Evolutionary conservation across 2,329 filamentous ascomycete species (phyloP), one percentile per base, ranked within the genome.

Genomic region (Trichoderma hamatum): DNA sequence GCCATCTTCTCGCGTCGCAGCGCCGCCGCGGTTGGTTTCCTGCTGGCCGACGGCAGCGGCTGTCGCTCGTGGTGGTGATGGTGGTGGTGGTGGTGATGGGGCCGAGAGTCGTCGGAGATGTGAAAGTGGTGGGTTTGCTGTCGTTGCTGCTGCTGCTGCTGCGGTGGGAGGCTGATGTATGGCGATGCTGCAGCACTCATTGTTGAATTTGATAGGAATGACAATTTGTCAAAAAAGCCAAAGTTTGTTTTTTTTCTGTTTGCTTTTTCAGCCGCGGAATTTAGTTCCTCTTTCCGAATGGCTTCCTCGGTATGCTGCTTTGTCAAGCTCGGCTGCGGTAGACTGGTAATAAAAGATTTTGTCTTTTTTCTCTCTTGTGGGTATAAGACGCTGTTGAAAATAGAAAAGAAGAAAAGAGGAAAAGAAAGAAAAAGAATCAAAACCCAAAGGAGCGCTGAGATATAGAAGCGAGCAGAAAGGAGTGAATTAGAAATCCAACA

Each of bases 181-280:
- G 62, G 51, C 6, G 63, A 66, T 49, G 52, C 46, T 49, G 52
- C 51, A 43, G 52, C 51, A 43, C 52, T 66, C 63, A 66, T 66
- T 14, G n/a, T 43, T 28, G 14, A 24, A n/a, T 9, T 19, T 43
- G 39, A 39, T n/a, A 9, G 7, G 16, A 43, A 43, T 10, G 39
- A 9, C 6, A n/a, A n/a, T 43, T 43, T 5, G 19, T 43, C 19
- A 39, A 39, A 39, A 39, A 16, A 39, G 36, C 14, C 36, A 19
- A 43, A 19, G n/a, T 46, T n/a, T n/a, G 16, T 49, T 49, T 49
- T 49, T 49, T 24, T 24, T 10, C 5, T 54, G 13, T 26, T 26
- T 3, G 14, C 26, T 26, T 10, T 30, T 54, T 10, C 16, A 43
- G 39, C 39, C 21, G 7, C 49, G 24, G 52, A 4, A 9, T 55